Conservation (phyloP, 2,329 filamentous ascomycete genomes). For the Polychaeton citri region DNA sequence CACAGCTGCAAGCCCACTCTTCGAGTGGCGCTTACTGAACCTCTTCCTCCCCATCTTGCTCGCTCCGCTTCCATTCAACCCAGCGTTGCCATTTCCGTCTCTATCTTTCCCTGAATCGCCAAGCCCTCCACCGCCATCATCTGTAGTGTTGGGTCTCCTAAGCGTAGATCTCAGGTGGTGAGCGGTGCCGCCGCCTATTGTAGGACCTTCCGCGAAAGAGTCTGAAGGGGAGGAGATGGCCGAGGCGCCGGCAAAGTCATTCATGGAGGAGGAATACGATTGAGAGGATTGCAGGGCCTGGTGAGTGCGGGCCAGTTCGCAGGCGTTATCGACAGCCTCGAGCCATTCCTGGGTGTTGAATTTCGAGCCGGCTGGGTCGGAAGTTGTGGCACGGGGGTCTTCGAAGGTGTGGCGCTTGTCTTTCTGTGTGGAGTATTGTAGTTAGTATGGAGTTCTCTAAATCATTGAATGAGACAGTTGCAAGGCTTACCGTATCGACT, state of each 20-base stretch:
- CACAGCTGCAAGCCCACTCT: conserved; percentile 81
- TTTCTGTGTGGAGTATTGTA: conserved; percentile 38
- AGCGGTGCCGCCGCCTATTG: conserved; percentile 12
- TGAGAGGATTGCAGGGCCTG: neutral
- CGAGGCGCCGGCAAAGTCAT: conserved; percentile 46
- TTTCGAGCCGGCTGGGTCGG: conserved; percentile 49
- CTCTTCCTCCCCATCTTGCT: conserved; percentile 47
- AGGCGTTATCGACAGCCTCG: conserved; percentile 72
- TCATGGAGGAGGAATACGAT: conserved; percentile 31
- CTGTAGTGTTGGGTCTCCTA: neutral
- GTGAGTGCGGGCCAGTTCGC: conserved; percentile 68
- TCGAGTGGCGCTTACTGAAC: conserved; percentile 88
- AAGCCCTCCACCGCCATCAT: neutral
- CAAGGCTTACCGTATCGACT: conserved; percentile 75
- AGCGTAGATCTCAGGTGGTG: conserved; percentile 11
- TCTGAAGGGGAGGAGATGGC: conserved; percentile 9
- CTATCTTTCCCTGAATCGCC: conserved; percentile 30
- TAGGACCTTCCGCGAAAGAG: conserved; percentile 2
- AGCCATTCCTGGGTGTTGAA: conserved; percentile 82
- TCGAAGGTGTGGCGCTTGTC: conserved; percentile 91
- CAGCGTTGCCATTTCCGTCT: conserved; percentile 26
- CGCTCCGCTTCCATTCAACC: conserved; percentile 30
- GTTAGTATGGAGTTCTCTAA: conserved; percentile 17
- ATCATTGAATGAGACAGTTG: neutral
- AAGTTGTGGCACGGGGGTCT: conserved; percentile 63